phyloP scores from a whole-genome alignment of 2,329 filamentous ascomycete genomes.

The Fusarium napiforme region DNA sequence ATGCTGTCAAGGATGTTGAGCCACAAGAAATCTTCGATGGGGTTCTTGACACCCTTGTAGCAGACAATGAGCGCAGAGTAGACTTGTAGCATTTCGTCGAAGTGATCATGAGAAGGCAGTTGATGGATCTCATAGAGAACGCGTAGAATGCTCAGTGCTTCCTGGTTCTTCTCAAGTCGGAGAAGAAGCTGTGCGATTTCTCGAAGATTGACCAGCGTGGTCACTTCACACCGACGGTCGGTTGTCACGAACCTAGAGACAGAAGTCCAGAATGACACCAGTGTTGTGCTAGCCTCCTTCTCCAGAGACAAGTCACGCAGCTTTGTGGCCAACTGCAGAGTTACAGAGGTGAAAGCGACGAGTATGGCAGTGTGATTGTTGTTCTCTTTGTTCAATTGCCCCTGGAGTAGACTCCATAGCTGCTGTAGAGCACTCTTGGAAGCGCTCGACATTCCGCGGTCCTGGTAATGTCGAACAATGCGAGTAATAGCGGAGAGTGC shows the following conservation, averaged over 20 bases:
- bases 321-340: not conserved
- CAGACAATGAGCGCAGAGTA: not conserved
- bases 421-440: not conserved
- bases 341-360: not conserved
- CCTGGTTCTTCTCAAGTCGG: not conserved
- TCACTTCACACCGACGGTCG: not conserved
- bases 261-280: not conserved
- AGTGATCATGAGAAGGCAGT: not conserved
- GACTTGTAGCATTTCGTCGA: not conserved
- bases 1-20: not conserved
- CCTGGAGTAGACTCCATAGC: not conserved
- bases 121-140: not conserved
- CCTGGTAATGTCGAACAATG: not conserved
- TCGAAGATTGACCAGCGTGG: not conserved
- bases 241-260: not conserved
- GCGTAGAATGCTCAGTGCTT: not conserved
- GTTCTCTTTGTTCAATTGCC: not conserved
- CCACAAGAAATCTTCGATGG: not conserved
- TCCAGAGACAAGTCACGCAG: not conserved
- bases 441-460: not conserved
- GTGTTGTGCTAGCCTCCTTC: not conserved
- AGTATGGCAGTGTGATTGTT: not conserved
- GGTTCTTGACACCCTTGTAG: not conserved
- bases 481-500: not conserved
- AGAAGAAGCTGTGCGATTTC: not conserved